Percentiles rank a stretch among this genome's conserved stretches.
These are phyloP conservation scores for Pholiota microspora DNA, from an alignment of 768 basidiomycete genomes.

Conservation along the genomic window DNA sequence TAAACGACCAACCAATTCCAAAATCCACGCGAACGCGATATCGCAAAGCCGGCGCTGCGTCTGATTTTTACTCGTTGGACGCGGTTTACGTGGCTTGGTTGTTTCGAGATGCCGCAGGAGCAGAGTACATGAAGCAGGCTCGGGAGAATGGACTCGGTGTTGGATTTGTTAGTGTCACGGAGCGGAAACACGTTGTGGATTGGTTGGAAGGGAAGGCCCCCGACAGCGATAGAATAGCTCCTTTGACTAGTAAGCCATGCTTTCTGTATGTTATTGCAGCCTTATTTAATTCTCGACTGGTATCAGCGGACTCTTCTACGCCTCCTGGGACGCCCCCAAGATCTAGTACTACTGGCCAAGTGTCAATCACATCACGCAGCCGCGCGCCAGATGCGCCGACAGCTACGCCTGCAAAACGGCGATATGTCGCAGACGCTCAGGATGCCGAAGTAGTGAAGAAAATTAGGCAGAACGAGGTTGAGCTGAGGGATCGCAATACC, in stretches of 20 bases:
- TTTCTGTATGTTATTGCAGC: background rate
- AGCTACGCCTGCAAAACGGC: constrained; percentile 61
- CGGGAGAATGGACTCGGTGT: constrained; percentile 70
- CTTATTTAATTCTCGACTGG: background rate
- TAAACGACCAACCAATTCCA: constrained; percentile 54
- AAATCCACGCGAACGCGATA: constrained; percentile 81
- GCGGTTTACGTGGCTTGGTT: constrained; percentile 87
- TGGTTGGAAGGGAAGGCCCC: constrained; percentile 68
- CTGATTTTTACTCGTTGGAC: constrained; percentile 77
- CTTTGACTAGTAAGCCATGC: constrained; percentile 41
- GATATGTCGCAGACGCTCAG: constrained; percentile 73
- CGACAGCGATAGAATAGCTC: constrained; percentile 51
- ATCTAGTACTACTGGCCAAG: constrained; percentile 23
- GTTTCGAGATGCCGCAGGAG: constrained; percentile 66
- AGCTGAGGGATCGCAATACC: constrained; percentile 78
- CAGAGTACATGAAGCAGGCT: constrained; percentile 88
- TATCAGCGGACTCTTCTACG: constrained; percentile 17
- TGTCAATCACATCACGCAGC: constrained; percentile 28
- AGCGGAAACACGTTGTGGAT: constrained; percentile 82
- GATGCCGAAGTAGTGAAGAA: constrained; percentile 88
- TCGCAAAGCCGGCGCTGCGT: constrained; percentile 54
- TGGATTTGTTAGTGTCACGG: constrained; percentile 83
- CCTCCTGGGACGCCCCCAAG: constrained; percentile 53
- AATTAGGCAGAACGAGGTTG: constrained; percentile 73
- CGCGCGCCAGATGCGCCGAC: constrained; percentile 28